These are phyloP conservation scores for Bolboschoenoplectus hybrid DNA, from an alignment of 202 grass and related monocot genomes.

Conservation along the genomic window DNA sequence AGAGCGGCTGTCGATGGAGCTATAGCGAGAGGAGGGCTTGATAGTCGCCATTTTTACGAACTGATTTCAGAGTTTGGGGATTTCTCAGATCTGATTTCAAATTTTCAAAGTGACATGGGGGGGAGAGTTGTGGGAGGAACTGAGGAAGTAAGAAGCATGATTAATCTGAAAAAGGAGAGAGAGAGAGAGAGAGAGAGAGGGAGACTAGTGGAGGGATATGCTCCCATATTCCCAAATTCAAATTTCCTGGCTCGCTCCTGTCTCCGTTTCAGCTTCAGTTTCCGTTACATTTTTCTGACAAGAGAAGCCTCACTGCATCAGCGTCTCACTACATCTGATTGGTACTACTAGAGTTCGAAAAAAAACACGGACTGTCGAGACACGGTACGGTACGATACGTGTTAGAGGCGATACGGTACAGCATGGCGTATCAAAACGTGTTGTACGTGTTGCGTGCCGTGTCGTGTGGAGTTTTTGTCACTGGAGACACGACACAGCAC, in stretches of 20 bases:
- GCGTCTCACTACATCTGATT: too few species aligned
- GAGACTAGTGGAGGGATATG: neutral
- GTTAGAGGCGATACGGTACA: too few species aligned
- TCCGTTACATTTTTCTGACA: neutral
- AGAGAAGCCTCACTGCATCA: neutral
- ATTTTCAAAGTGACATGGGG: neutral
- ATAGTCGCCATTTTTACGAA: constrained; percentile 7
- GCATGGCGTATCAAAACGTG: too few species aligned
- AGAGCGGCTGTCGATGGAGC: constrained; percentile 50
- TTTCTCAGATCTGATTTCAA: constrained; percentile 23
- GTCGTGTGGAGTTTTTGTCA: too few species aligned
- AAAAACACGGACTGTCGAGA: too few species aligned
- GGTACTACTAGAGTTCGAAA: too few species aligned
- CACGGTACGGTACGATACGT: too few species aligned
- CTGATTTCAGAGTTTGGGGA: neutral
- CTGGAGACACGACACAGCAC: too few species aligned
- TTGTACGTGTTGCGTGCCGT: too few species aligned
- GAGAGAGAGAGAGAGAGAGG: neutral
- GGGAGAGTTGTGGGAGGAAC: constrained; percentile 8
- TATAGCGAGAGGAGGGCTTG: constrained; percentile 41
- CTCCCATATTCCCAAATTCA: constrained; percentile 16
- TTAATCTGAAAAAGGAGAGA: constrained; percentile 18
- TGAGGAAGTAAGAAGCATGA: constrained; percentile 15
- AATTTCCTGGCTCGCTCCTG: neutral
- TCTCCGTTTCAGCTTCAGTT: neutral